Base-by-base conservation (phyloP, 371 early-diverging fungal species). In the Syncephalis plumigaleata region DNA sequence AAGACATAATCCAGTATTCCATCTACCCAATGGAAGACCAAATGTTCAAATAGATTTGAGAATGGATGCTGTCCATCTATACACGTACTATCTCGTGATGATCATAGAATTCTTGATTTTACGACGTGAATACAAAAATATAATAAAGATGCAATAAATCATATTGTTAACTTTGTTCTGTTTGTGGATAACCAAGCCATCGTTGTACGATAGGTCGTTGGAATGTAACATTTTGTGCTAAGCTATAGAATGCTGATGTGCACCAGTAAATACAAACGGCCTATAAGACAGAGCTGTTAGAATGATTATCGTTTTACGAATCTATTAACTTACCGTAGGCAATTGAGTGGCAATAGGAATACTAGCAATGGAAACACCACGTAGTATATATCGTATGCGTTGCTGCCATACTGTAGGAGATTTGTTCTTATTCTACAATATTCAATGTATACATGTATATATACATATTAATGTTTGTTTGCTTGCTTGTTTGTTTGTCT, bases 281-380 rank as follows among this genome's bases (percentile, higher is more conserved):
- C 61, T 62, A 46, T 22, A 9, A 37, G n/a, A 18, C 16, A 46
- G 23, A 17, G 9, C n/a, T 25, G 17, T 31, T 17, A 20, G 16
- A 20, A 38, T 13, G 11, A 16, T 21, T 9, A 36, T 40, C 13
- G 18, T 13, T n/a, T 4, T n/a, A 26, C 27, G 11, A 36, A 9
- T n/a, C 36, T 26, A 38, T 20, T 16, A 48, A 48, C 49, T 48
- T 55, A 73, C 77, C 74, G 71, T 71, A 3, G 87, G 87, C 0
- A 73, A 71, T 44, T 79, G 67, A 5, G 81, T 65, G 7, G 83
- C 77, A 37, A 82, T 68, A 9, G 79, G 81, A 11, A 79, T 62
- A 62, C 75, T 73, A 11, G 68, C 56, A n/a, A 83, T 45, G 0
- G 79, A 67, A 0, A 83, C 46, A 2, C 55, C 62, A 13, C 81